Evolutionary conservation across 2,329 filamentous ascomycete species (phyloP), one percentile per base, ranked within the genome.

Genomic region (Fusarium sp.): DNA sequence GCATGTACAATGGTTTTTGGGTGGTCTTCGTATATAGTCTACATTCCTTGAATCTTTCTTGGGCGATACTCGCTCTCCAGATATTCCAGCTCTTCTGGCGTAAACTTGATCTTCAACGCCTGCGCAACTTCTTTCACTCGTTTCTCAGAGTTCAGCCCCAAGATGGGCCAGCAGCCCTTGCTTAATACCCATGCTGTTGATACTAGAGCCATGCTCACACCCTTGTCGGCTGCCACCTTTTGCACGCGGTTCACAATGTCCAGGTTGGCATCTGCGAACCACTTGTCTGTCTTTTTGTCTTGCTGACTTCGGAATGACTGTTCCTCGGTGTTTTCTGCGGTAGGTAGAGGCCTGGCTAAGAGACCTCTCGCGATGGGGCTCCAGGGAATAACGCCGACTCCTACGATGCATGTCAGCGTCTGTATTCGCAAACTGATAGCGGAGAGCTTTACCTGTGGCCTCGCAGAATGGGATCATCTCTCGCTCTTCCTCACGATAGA

Each of bases 131-230:
- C 89, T 37, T 90, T 87, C 46, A 92, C 86, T n/a, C 90, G 81
- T 61, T 84, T 82, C 36, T 86, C 81, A 56, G 83, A 91, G 66
- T 83, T 87, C 70, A 92, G 82, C 0, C 91, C 90, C 46, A 92
- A 79, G 62, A 92, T 92, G 0, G 90, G 90, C 66, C 84, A 88
- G 13, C 84, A 80, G 0, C 85, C 84, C 34, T 85, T 82, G 54
- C 85, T 83, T 68, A 88, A 79, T 57, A 86, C 84, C 91, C 91
- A 93, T 1, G 90, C 90, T 44, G 91, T 84, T 0, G 90, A 86
- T 6, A 93, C 86, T 60, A 91, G 86, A 46, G 88, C 87, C 86
- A 92, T 92, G 68, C 84, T 87, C 75, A 87, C 85, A 1, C 82
- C 85, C 68, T 85, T 85, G 78, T 89, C 88, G 66, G 83, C 81